phyloP scores from a whole-genome alignment of 768 basidiomycete genomes.

The Russula sp. region DNA sequence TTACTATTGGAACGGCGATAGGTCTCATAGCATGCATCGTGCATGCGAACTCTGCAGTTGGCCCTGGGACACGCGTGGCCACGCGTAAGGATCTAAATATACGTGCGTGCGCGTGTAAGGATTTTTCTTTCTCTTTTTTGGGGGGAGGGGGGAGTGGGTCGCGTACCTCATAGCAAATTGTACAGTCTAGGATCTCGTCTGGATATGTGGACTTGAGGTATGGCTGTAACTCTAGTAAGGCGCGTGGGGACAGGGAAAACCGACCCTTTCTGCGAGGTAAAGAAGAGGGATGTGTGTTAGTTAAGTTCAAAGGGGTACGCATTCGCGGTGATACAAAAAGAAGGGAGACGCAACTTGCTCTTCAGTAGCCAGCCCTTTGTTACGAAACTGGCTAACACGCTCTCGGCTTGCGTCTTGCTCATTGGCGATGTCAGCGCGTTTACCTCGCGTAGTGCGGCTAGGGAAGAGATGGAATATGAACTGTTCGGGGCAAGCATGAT shows the following conservation, averaged over 20 bases:
- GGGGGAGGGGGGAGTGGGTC: neutral
- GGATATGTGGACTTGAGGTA: conserved; percentile 75
- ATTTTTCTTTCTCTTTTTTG: neutral
- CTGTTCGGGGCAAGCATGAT: conserved; percentile 79
- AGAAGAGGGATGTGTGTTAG: no score
- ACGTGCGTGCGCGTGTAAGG: neutral
- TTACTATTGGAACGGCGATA: conserved; percentile 44
- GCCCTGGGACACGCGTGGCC: conserved; percentile 59
- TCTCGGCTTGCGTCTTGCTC: conserved; percentile 72
- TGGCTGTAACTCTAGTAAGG: conserved; percentile 65
- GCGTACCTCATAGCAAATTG: conserved; percentile 65
- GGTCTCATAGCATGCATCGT: conserved; percentile 58
- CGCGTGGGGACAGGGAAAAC: conserved; percentile 72
- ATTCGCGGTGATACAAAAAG: neutral
- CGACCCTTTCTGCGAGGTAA: conserved; percentile 46
- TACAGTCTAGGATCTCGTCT: conserved; percentile 69
- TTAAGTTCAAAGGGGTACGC: neutral
- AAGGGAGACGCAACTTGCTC: conserved; percentile 59
- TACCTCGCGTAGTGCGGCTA: conserved; percentile 73
- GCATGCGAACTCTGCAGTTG: conserved; percentile 64
- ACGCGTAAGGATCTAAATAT: conserved; percentile 59
- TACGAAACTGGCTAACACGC: conserved; percentile 72
- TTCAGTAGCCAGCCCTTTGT: conserved; percentile 76
- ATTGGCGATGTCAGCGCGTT: conserved; percentile 53
- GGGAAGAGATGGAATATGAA: conserved; percentile 71